Conservation (phyloP, 164 flowering plant genomes). For the Nelumbo lutea region DNA sequence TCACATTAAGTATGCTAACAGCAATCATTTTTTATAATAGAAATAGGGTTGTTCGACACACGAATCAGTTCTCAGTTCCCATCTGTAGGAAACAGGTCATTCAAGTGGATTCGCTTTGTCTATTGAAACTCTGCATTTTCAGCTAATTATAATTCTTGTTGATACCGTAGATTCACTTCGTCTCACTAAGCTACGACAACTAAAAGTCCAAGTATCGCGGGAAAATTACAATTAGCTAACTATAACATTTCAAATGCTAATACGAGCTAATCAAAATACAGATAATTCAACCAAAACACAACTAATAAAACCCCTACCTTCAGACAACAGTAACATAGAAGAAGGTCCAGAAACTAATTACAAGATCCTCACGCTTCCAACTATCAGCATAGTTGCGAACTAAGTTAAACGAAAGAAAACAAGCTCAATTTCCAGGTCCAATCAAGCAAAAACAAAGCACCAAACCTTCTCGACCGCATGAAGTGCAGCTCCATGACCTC, state of each 20-base stretch:
- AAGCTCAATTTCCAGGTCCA: background rate
- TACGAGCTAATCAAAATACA: background rate
- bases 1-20: background rate
- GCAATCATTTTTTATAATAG: background rate
- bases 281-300: background rate
- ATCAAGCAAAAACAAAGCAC: background rate
- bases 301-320: background rate
- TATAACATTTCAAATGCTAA: background rate
- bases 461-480: slow-evolving; percentile 95
- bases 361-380: too few relatives aligned
- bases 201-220: background rate
- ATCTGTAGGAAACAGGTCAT: background rate
- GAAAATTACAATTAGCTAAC: background rate
- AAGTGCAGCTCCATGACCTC: slow-evolving; percentile 98
- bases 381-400: background rate
- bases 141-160: background rate
- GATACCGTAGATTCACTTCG: background rate
- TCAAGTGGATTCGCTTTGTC: background rate
- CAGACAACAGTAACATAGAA: too few relatives aligned
- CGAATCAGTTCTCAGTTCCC: background rate
- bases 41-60: background rate
- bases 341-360: too few relatives aligned
- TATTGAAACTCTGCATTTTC: too few relatives aligned
- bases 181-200: background rate
- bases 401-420: background rate